Percentiles rank a stretch among this genome's conserved stretches.
phyloP scores from a whole-genome alignment of 257 asterid species.

The Solanum medicagineum region DNA sequence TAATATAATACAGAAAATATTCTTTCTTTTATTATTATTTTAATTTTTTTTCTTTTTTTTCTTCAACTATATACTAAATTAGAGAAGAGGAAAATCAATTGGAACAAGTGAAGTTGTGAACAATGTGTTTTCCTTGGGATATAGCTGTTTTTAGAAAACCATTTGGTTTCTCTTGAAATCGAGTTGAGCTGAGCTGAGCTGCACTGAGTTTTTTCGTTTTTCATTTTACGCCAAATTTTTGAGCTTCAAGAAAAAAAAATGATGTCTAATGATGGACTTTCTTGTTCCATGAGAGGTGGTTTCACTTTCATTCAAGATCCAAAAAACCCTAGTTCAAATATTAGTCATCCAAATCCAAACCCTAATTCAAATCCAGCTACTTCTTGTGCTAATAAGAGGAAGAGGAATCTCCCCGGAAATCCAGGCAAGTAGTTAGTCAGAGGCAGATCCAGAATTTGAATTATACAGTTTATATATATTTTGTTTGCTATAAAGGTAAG shows the following conservation, averaged over 20 bases:
- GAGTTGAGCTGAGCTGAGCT: not conserved
- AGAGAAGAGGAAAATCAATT: constrained; percentile 11
- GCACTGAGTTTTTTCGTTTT: not conserved
- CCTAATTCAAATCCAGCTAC: constrained; percentile 26
- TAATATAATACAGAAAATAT: not conserved
- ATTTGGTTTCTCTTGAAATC: constrained; percentile 16
- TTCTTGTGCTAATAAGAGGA: constrained; percentile 37
- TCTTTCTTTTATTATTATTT: not conserved
- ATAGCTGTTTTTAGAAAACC: constrained; percentile 34
- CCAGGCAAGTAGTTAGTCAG: constrained; percentile 32
- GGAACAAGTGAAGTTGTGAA: not conserved
- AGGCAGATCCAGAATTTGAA: not conserved
- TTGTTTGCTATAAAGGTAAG: not conserved
- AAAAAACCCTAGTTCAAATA: not conserved
- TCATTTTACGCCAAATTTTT: not conserved
- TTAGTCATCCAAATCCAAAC: not conserved
- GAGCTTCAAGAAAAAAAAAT: constrained; percentile 33
- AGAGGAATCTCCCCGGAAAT: constrained; percentile 78
- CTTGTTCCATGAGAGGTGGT: constrained; percentile 35
- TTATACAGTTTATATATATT: not conserved
- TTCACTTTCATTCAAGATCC: constrained; percentile 55
- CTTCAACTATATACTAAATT: not conserved
- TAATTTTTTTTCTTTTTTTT: not conserved
- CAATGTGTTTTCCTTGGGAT: not conserved
- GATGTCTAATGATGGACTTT: constrained; percentile 62